A percentile compares a stretch with the other conserved stretches of the same genome.
These are phyloP conservation scores for Astrothelium subdiscretum DNA, from an alignment of 495 filamentous ascomycete genomes.

Conservation along the genomic window DNA sequence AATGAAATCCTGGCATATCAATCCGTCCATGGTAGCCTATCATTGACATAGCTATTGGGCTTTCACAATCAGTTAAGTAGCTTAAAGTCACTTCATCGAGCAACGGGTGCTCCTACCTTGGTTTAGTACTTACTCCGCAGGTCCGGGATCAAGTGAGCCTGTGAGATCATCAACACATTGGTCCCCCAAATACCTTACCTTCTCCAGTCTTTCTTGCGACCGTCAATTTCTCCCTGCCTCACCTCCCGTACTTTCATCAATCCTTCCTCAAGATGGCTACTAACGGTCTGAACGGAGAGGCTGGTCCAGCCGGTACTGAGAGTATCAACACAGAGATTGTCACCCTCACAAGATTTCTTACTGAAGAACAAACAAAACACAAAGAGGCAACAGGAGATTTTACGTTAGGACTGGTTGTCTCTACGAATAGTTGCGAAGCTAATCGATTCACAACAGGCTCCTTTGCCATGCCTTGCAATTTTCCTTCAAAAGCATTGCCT, in stretches of 20 bases:
- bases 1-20: background rate
- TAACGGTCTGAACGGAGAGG: conserved; percentile 28
- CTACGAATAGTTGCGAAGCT: background rate
- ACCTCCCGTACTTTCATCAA: background rate
- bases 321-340: conserved; percentile 91
- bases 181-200: background rate
- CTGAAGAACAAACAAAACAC: conserved; percentile 87
- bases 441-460: conserved; percentile 43
- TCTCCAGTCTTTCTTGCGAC: background rate
- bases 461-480: conserved; percentile 97
- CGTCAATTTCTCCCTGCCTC: background rate
- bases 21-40: background rate
- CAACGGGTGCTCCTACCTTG: background rate
- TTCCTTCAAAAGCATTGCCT: conserved; percentile 98
- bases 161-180: background rate
- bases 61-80: background rate
- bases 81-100: background rate
- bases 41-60: background rate
- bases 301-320: conserved; percentile 42
- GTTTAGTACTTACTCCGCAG: background rate
- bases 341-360: conserved; percentile 88
- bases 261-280: conserved; percentile 6
- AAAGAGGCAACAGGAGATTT: conserved; percentile 96
- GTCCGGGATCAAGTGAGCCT: background rate
- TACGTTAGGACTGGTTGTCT: conserved; percentile 49